Base-by-base conservation (phyloP, 805 yeast species). In the Myxozyma geophila region DNA sequence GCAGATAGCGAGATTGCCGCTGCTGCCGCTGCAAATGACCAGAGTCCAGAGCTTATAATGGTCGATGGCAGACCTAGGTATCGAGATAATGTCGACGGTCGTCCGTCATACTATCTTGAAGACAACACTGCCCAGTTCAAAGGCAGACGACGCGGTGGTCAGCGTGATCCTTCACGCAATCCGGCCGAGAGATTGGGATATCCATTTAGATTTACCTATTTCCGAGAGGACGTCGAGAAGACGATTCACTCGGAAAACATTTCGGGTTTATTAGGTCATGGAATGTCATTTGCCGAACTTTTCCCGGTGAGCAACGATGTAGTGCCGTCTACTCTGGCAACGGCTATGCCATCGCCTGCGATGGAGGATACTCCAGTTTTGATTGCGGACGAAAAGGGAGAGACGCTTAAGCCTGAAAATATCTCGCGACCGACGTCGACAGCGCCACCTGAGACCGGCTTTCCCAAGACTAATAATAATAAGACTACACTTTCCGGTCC, bases 191-290 rank as follows among this genome's bases (percentile, higher is more conserved):
- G 66, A 21, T 28, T 52, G 15, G 64, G 54, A 13, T 60, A 60
- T 33, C 61, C 67, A 28, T 60, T 55, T 74, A 80, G 98, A 67
- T 93, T 90, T 78, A 91, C 98, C 0, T 93, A 93, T 73, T 93
- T 95, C 76, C 82, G 98, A 68, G 97, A 92, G 67, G 91, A 88
- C 60, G 80, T 86, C 19, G 97, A 91, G 62, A 95, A 89, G 71
- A 93, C 98, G 0, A 81, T 90, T 35, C 98, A 92, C 77, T 88
- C 97, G 0, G 87, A 95, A 2, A 96, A 90, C 72, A 82, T 93
- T 41, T 88, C 95, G 0, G 78, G 95, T 57, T 83, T 90, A 1
- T 74, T 73, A 9, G 78, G 78, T 17, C 85, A 86, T 2, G 88
- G 86, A 1, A 83, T 85, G 68, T 80, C 87, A 2, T 85, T 90